Evolutionary conservation across 2,329 filamentous ascomycete species (phyloP).

Genomic region (Orbilia quercus): DNA sequence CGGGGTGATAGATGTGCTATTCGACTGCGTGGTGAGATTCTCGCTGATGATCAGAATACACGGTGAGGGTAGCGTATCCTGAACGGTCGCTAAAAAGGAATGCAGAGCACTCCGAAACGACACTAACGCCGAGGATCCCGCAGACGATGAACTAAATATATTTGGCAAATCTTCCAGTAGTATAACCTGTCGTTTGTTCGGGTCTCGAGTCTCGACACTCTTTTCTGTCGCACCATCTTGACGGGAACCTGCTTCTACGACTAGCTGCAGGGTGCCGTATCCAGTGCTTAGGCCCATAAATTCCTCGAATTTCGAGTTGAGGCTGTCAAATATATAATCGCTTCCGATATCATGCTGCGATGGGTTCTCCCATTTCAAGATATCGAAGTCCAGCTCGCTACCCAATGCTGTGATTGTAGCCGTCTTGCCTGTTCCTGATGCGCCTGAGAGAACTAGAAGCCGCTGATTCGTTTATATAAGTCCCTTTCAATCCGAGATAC

Average conservation of each 20-base stretch:
- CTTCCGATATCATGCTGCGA: conserved; percentile 43
- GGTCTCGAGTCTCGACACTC: conserved; percentile 16
- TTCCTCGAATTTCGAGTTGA: conserved; percentile 85
- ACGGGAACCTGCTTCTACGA: conserved; percentile 57
- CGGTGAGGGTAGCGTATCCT: conserved; percentile 69
- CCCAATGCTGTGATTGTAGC: conserved; percentile 84
- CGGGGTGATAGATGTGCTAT: conserved; percentile 74
- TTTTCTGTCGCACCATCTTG: conserved; percentile 28
- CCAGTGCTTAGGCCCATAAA: conserved; percentile 76
- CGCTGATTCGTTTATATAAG: conserved; percentile 71
- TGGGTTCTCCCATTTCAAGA: conserved; percentile 93
- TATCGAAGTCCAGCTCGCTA: conserved; percentile 77
- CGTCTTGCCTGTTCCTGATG: conserved; percentile 92
- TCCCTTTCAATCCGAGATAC: conserved; percentile 49
- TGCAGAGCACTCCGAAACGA: conserved; percentile 78
- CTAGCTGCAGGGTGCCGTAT: conserved; percentile 57
- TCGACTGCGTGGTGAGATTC: conserved; percentile 90
- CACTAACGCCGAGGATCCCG: conserved; percentile 66
- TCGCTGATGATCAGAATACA: conserved; percentile 93
- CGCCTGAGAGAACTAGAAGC: conserved; percentile 85
- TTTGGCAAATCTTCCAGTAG: conserved; percentile 86
- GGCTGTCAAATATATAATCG: conserved; percentile 71
- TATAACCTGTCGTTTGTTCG: conserved; percentile 69
- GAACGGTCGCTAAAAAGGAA: conserved; percentile 57
- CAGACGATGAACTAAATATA: conserved; percentile 75